Base-by-base conservation (phyloP, 2,329 filamentous ascomycete species). In the Colletotrichum chrysophilum region DNA sequence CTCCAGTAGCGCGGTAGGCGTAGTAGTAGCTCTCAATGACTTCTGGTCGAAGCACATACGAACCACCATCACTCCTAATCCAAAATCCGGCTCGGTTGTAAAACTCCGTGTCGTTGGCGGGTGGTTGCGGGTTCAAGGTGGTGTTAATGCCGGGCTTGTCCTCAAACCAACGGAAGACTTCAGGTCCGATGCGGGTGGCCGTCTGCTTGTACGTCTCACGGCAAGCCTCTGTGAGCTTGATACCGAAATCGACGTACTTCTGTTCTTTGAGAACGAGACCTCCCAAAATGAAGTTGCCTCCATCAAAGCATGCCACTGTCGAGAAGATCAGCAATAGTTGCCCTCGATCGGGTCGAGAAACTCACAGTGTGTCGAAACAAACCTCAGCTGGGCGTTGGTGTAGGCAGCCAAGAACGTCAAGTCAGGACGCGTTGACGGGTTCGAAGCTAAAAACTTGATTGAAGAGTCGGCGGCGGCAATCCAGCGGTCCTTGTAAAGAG, bases 11-110 rank as follows among this genome's bases (percentile, higher is more conserved):
- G 66, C 95, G 92, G 87, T 94, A 97, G 3, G 95, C 94, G 83
- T 98, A 97, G 88, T 97, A 98, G 83, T 93, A 93, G 78, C 92
- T 94, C 86, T 98, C 95, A 38, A 97, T 89, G 5, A 96, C 94
- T 84, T 97, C 95, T 1, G 95, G 94, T 0, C 95, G 91, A 34
- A 97, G 89, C 10, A 93, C 86, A 83, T 97, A 98, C 8, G 84
- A 80, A 0, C 86, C 80, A 56, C 87, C 85, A 0, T 85, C 88
- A 9, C 66, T 26, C 7, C 43, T 65, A 81, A 95, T 93, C 85
- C 92, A 97, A 87, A 95, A 97, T 5, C 95, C 95, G 1, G 91
- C 87, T 77, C 84, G 81, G 3, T 89, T 80, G 84, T 93, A 97
- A 77, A 97, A 95, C 0, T 82, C 87, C 1, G 84, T 77, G 80